Conservation (phyloP, 768 basidiomycete genomes). For the Macrolepiota fuliginosa region DNA sequence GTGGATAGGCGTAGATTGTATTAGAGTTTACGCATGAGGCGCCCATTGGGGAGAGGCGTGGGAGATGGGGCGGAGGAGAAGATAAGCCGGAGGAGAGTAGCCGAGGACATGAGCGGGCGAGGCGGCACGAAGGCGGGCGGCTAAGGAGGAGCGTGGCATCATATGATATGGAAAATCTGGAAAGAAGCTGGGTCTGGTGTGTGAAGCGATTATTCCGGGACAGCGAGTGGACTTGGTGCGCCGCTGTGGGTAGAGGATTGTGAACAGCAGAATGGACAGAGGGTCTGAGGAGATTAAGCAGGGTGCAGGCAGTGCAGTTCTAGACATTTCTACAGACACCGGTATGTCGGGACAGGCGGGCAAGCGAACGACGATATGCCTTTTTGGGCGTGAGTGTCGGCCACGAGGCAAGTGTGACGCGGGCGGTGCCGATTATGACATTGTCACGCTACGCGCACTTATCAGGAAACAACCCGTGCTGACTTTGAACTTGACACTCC, state of each 20-base stretch:
- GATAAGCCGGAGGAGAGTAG: conserved; percentile 1
- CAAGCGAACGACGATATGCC: neutral
- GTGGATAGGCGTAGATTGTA: neutral
- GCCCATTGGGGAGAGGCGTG: neutral
- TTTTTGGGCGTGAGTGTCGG: neutral
- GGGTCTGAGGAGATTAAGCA: no score
- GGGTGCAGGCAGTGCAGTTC: neutral
- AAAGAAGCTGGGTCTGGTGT: neutral
- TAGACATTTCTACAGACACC: neutral
- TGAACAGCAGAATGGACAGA: neutral
- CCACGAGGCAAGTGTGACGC: conserved; percentile 9
- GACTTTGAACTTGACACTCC: no score
- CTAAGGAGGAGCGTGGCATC: neutral
- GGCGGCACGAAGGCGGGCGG: conserved; percentile 5
- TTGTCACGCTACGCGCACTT: conserved; percentile 8
- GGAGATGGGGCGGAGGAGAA: conserved; percentile 1
- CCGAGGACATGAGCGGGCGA: conserved; percentile 12
- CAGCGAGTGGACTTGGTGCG: conserved; percentile 8
- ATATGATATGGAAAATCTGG: neutral
- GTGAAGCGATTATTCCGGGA: conserved; percentile 10
- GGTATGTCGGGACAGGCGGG: neutral
- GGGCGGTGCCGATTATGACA: conserved; percentile 8
- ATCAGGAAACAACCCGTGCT: neutral
- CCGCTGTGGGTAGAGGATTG: neutral
- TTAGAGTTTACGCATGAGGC: neutral